These are phyloP conservation scores for Ophiostoma ulmi DNA, from an alignment of 2,329 filamentous ascomycete species.

Conservation along the genomic window DNA sequence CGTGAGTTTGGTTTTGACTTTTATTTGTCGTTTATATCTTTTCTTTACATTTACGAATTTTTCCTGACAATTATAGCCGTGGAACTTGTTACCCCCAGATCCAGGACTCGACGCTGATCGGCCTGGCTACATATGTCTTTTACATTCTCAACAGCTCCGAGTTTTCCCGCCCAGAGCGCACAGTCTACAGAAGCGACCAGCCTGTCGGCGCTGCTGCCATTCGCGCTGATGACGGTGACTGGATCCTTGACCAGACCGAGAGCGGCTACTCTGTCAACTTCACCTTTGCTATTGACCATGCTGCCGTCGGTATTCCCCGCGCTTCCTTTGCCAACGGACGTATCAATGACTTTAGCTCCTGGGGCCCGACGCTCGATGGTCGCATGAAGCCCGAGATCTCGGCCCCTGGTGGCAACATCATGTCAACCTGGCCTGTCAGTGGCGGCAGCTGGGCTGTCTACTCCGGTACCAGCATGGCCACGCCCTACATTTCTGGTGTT, in stretches of 20 bases:
- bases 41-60: not conserved
- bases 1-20: not conserved
- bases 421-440: constrained; percentile 44
- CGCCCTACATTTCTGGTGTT: constrained; percentile 19
- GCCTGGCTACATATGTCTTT: not conserved
- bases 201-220: not conserved
- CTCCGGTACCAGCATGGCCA: constrained; percentile 51
- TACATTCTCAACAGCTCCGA: not conserved
- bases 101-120: not conserved
- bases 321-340: not conserved
- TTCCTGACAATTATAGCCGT: not conserved
- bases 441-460: constrained; percentile 41
- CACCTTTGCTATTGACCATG: not conserved
- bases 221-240: not conserved
- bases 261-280: not conserved
- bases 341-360: constrained; percentile 33
- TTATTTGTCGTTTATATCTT: not conserved
- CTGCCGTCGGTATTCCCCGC: not conserved
- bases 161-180: not conserved
- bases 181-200: not conserved
- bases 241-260: not conserved
- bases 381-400: constrained; percentile 46
- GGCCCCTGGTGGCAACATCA: constrained; percentile 45
- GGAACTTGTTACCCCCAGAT: not conserved
- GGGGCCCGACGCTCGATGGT: constrained; percentile 45